These are phyloP conservation scores for Arbutus unedo DNA, from an alignment of 148 eudicot species.

Conservation along the genomic window DNA sequence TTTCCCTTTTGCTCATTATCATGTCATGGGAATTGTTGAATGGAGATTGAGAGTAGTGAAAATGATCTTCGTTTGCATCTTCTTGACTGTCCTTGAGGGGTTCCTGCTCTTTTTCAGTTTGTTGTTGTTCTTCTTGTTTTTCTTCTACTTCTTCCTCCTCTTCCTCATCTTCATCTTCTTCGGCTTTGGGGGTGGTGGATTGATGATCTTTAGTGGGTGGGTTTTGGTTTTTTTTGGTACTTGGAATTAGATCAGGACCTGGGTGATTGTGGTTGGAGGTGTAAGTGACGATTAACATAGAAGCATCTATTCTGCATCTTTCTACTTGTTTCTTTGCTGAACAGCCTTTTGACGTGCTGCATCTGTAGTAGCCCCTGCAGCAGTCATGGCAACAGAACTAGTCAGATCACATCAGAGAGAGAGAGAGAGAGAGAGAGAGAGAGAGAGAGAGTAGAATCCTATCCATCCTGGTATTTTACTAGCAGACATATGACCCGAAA, in stretches of 20 bases:
- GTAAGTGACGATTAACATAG: constrained; percentile 64
- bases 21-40: constrained; percentile 25
- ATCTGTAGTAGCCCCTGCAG: constrained; percentile 78
- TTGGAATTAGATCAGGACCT: constrained; percentile 18
- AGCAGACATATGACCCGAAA: not conserved
- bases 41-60: constrained; percentile 33
- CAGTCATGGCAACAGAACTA: not conserved
- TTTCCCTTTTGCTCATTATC: constrained; percentile 22
- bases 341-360: constrained; percentile 82
- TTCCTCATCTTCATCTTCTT: constrained; percentile 28
- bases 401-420: not conserved
- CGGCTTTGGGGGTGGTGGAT: constrained; percentile 18
- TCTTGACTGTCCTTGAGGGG: not conserved
- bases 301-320: constrained; percentile 63
- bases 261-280: constrained; percentile 62
- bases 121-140: constrained; percentile 16
- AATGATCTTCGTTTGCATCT: constrained; percentile 27
- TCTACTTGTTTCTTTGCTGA: constrained; percentile 81
- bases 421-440: not conserved
- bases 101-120: constrained; percentile 13
- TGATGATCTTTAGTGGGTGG: constrained; percentile 11
- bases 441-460: not conserved
- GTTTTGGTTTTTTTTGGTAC: constrained; percentile 11
- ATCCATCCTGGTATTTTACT: not conserved
- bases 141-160: constrained; percentile 30